Percentiles rank a stretch among this genome's conserved stretches.
Evolutionary conservation across 352 stramenopile genomes (phyloP).

Genomic region (Thraustochytrium striatum): DNA sequence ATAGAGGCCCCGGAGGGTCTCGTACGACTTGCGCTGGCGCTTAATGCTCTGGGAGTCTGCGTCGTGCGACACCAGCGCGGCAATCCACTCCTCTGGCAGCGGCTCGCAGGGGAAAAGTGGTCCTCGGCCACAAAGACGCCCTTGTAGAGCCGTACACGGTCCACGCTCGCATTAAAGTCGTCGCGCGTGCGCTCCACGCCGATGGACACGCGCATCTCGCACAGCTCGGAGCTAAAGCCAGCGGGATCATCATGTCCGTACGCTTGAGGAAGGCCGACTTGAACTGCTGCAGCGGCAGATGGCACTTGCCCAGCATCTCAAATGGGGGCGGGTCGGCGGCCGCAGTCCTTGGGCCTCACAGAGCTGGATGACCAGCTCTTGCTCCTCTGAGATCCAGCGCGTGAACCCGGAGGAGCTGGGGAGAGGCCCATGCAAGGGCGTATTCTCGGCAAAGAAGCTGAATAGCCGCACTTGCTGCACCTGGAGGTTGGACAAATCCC

Average conservation of each 20-base stretch:
- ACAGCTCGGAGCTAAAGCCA: background rate
- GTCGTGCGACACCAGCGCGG: background rate
- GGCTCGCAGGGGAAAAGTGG: background rate
- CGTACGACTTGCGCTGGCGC: background rate
- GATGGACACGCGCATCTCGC: background rate
- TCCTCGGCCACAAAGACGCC: background rate
- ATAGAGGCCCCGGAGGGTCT: background rate
- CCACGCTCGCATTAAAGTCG: background rate
- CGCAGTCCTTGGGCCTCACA: background rate
- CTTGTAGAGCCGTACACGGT: background rate
- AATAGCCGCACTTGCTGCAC: background rate
- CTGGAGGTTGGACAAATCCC: background rate
- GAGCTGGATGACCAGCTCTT: background rate
- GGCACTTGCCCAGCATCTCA: background rate
- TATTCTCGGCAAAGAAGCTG: background rate
- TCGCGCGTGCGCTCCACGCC: background rate
- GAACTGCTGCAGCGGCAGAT: background rate
- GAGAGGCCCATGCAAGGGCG: background rate
- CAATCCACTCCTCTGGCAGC: background rate
- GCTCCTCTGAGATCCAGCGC: background rate
- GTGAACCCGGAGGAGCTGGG: background rate
- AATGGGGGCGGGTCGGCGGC: background rate
- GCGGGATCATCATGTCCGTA: background rate
- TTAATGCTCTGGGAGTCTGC: background rate
- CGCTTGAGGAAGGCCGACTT: background rate